phyloP scores from a whole-genome alignment of 2,329 filamentous ascomycete genomes.

The Aspergillus intermedius region DNA sequence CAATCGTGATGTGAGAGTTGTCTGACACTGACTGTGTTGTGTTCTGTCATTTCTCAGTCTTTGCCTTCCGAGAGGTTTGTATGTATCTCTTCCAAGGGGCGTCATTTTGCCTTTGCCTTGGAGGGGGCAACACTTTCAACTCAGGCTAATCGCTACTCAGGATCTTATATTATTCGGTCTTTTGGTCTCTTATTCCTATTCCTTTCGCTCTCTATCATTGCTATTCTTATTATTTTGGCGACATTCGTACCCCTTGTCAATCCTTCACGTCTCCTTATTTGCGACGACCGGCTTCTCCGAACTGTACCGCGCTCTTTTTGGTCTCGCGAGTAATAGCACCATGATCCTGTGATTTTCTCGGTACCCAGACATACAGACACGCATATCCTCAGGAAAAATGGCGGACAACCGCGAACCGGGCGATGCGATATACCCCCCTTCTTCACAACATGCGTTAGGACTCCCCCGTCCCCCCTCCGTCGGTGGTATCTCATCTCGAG shows the following conservation, averaged over 20 bases:
- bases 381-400: constrained; percentile 1
- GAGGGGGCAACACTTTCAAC: background rate
- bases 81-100: constrained; percentile 1
- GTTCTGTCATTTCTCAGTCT: too few species aligned
- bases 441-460: constrained; percentile 46
- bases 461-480: constrained; percentile 41
- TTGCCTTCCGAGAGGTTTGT: background rate
- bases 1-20: background rate
- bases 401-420: constrained; percentile 33
- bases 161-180: background rate
- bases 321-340: constrained; percentile 3
- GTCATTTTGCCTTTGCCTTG: background rate
- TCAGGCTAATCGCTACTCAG: background rate
- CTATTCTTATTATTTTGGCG: too few species aligned
- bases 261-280: background rate
- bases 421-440: constrained; percentile 28
- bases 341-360: constrained; percentile 16
- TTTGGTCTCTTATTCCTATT: background rate
- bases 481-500: constrained; percentile 58
- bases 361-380: constrained; percentile 7
- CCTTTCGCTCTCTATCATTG: too few species aligned
- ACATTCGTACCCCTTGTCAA: background rate
- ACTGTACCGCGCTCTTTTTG: background rate
- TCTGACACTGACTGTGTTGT: constrained; percentile 2
- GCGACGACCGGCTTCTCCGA: background rate